A percentile compares a stretch with the other conserved stretches of the same genome.
Conservation (phyloP, 2,329 filamentous ascomycete species). For the Colletotrichum sansevieriae region DNA sequence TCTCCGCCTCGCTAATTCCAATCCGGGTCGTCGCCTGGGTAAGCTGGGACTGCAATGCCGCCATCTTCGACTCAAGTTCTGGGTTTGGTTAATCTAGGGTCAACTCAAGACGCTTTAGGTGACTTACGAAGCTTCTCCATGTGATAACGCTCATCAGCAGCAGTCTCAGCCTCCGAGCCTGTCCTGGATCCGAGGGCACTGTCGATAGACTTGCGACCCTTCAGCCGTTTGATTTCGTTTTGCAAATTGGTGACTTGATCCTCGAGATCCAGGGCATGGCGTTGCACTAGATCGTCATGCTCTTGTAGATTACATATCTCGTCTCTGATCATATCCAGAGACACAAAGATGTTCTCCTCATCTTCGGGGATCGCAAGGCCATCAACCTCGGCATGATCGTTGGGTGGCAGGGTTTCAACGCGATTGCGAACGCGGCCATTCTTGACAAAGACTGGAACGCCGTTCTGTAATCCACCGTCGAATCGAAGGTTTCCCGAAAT, state of each 20-base stretch:
- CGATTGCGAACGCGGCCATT: conserved; percentile 64
- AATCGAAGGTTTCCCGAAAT: conserved; percentile 67
- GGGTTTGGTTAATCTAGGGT: conserved; percentile 22
- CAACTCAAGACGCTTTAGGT: neutral
- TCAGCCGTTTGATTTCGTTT: conserved; percentile 60
- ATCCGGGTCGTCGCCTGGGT: conserved; percentile 73
- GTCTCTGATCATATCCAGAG: conserved; percentile 72
- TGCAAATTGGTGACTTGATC: conserved; percentile 65
- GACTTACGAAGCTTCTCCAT: conserved; percentile 70
- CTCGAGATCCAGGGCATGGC: conserved; percentile 66
- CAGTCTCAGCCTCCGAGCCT: conserved; percentile 58
- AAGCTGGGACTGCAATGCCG: conserved; percentile 71
- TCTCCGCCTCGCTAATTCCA: conserved; percentile 72
- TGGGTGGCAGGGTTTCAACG: conserved; percentile 50
- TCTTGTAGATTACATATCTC: conserved; percentile 69
- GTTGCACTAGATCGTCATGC: conserved; percentile 67
- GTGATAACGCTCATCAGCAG: conserved; percentile 58
- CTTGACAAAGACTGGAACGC: conserved; percentile 68
- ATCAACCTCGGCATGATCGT: conserved; percentile 63
- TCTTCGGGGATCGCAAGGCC: conserved; percentile 64
- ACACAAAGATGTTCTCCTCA: conserved; percentile 70
- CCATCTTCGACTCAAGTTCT: conserved; percentile 72
- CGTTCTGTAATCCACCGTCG: conserved; percentile 63
- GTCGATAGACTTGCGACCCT: conserved; percentile 55
- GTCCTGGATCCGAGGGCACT: conserved; percentile 52